Percentiles rank a stretch among this genome's conserved stretches.
Conservation (phyloP, 1,284 basidiomycete genomes). For the Malassezia restricta region DNA sequence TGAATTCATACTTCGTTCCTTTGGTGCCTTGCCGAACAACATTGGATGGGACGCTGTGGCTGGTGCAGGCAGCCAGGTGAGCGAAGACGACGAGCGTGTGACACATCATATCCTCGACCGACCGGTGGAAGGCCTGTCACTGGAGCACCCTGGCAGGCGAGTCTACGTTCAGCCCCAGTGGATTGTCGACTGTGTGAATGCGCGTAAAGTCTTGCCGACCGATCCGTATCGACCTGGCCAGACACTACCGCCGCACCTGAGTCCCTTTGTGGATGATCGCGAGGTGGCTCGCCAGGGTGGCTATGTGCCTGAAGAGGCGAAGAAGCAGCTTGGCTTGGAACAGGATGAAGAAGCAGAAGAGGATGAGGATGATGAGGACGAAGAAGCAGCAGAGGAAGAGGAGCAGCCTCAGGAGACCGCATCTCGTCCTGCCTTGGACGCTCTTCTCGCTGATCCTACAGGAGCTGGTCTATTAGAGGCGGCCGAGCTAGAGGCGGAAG, state of each 20-base stretch:
- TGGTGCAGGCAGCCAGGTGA: constrained; percentile 70
- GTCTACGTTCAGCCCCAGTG: constrained; percentile 95
- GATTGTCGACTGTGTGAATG: constrained; percentile 92
- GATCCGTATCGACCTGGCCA: constrained; percentile 76
- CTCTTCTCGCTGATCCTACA: constrained; percentile 53
- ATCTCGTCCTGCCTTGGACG: constrained; percentile 30
- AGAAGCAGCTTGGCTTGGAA: constrained; percentile 48
- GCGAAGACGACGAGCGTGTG: constrained; percentile 56
- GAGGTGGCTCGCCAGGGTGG: constrained; percentile 49
- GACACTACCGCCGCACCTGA: constrained; percentile 82
- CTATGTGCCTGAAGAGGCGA: constrained; percentile 48
- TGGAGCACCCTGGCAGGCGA: constrained; percentile 50
- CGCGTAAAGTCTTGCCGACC: constrained; percentile 68
- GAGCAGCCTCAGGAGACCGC: constrained; percentile 39
- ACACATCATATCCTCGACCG: constrained; percentile 95
- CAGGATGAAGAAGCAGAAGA: constrained; percentile 50
- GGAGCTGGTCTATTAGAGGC: constrained; percentile 63
- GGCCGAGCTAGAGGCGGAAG: constrained; percentile 87
- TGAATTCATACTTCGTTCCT: constrained; percentile 85
- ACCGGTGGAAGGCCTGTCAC: constrained; percentile 50
- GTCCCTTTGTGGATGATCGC: constrained; percentile 76
- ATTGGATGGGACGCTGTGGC: constrained; percentile 73
- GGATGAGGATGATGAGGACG: constrained; percentile 33
- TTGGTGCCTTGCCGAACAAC: constrained; percentile 59
- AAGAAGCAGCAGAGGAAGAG: constrained; percentile 22